A percentile compares a stretch with the other conserved stretches of the same genome.
Conservation (phyloP, 371 early-diverging fungal genomes). For the Circinella umbellata region DNA sequence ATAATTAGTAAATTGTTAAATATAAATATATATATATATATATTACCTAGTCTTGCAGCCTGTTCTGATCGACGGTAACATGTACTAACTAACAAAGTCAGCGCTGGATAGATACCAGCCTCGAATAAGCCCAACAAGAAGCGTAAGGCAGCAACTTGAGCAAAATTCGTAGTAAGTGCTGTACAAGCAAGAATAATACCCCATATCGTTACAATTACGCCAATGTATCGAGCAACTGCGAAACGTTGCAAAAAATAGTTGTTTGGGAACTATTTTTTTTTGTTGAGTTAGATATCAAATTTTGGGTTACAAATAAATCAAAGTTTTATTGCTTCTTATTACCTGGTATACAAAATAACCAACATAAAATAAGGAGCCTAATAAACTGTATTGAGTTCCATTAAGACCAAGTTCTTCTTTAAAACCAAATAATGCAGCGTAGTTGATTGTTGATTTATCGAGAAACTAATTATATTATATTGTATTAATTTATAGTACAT, state of each 20-base stretch:
- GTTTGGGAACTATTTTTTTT: conserved; percentile 36
- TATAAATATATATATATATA: not conserved
- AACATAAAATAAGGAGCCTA: conserved; percentile 44
- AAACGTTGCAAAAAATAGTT: conserved; percentile 44
- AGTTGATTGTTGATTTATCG: conserved; percentile 50
- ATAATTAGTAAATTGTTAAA: not conserved
- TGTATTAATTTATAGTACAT: too few relatives aligned
- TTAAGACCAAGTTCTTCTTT: conserved; percentile 31
- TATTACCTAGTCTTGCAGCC: conserved; percentile 35
- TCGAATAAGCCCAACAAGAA: conserved; percentile 42
- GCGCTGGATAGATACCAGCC: conserved; percentile 34
- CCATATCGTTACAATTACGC: conserved; percentile 39
- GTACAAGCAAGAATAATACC: conserved; percentile 35
- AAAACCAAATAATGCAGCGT: conserved; percentile 35
- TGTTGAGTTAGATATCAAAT: not conserved
- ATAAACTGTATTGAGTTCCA: conserved; percentile 35
- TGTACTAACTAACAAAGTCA: conserved; percentile 40
- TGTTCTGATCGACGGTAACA: conserved; percentile 45
- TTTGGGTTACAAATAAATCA: not conserved
- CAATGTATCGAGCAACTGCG: conserved; percentile 39
- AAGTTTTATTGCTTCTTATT: not conserved
- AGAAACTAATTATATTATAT: conserved; percentile 30
- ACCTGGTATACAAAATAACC: conserved; percentile 49
- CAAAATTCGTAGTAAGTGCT: conserved; percentile 30
- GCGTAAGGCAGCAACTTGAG: conserved; percentile 43